Evolutionary conservation across 345 rosid species (phyloP).

Genomic region (Erucastrum elatum): DNA sequence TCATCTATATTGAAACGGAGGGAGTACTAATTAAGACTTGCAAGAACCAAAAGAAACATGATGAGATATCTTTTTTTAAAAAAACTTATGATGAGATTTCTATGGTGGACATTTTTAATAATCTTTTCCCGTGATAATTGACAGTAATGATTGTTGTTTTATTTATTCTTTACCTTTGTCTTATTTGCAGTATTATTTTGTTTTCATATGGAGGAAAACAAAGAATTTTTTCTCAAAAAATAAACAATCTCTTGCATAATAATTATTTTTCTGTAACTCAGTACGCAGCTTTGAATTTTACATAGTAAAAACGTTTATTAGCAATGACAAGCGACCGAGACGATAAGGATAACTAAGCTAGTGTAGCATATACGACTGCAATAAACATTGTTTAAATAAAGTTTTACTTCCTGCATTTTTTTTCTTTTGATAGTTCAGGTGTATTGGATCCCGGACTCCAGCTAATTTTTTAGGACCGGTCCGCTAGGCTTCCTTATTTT

Average conservation of each 20-base stretch:
- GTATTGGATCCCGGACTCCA: too few relatives aligned
- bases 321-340: not conserved
- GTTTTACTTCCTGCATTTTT: not conserved
- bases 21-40: not conserved
- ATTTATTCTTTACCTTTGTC: slow-evolving; percentile 34
- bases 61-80: not conserved
- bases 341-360: not conserved
- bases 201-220: not conserved
- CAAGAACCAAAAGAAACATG: slow-evolving; percentile 6
- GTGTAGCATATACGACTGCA: not conserved
- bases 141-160: slow-evolving; percentile 26
- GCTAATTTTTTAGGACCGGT: too few relatives aligned
- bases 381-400: not conserved
- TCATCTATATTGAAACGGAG: too few relatives aligned
- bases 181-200: slow-evolving; percentile 14
- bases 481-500: too few relatives aligned
- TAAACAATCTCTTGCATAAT: not conserved
- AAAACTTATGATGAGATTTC: not conserved
- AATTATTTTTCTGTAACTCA: not conserved
- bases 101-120: not conserved
- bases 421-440: not conserved
- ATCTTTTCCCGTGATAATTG: slow-evolving; percentile 26
- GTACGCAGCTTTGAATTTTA: not conserved
- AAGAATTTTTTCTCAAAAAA: not conserved
- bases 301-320: not conserved